These are phyloP conservation scores for Silybum marianum DNA, from an alignment of 129 eudicot species.

Conservation along the genomic window DNA sequence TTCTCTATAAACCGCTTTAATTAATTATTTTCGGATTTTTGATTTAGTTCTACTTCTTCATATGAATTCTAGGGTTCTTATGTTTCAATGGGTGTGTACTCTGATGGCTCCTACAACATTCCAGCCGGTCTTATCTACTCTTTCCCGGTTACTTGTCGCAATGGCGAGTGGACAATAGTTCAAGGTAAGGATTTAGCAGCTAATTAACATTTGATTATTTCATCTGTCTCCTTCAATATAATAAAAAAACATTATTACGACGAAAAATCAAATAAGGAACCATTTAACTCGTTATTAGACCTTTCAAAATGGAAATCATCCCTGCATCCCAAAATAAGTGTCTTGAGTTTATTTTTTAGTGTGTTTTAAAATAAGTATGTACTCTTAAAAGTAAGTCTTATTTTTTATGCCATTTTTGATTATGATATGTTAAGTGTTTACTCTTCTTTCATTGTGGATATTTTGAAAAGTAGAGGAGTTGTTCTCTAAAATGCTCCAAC, in stretches of 20 bases:
- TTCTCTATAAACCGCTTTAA: slow-evolving; percentile 12
- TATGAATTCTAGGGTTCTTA: slow-evolving; percentile 47
- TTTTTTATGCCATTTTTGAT: neutral
- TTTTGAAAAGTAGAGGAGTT: too few species aligned
- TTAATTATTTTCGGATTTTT: neutral
- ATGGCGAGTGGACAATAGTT: slow-evolving; percentile 71
- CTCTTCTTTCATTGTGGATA: too few species aligned
- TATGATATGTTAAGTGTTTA: too few species aligned
- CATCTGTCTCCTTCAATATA: neutral
- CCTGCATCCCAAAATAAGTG: neutral
- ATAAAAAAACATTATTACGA: neutral
- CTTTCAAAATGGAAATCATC: neutral
- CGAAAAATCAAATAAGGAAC: neutral
- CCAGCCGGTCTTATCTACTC: slow-evolving; percentile 67
- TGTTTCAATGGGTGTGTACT: slow-evolving; percentile 81
- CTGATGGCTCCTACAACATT: slow-evolving; percentile 66
- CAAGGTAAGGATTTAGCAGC: slow-evolving; percentile 38
- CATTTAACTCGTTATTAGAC: too few species aligned
- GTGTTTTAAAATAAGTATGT: too few species aligned
- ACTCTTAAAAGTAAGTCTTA: too few species aligned
- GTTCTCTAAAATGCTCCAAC: too few species aligned
- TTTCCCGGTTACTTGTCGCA: slow-evolving; percentile 68
- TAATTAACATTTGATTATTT: neutral
- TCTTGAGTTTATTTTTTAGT: too few species aligned
- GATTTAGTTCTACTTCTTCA: neutral